Conservation (phyloP, 1,139 yeast species). For the Geotrichum bryndzae region DNA sequence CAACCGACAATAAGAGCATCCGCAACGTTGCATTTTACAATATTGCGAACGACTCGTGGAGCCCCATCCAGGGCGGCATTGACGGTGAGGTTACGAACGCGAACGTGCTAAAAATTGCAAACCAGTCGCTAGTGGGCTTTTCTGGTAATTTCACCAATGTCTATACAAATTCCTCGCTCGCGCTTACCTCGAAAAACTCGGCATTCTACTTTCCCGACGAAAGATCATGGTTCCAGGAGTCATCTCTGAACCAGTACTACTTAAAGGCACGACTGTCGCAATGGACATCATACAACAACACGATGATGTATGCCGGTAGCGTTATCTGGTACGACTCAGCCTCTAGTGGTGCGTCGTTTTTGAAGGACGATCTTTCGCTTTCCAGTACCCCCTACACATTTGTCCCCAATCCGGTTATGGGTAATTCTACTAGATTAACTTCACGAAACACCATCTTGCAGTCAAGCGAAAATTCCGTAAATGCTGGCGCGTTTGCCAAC, state of each 20-base stretch:
- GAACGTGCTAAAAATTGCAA: constrained; percentile 26
- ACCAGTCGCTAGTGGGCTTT: constrained; percentile 37
- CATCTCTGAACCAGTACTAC: constrained; percentile 18
- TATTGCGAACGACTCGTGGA: constrained; percentile 24
- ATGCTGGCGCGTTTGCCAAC: constrained; percentile 43
- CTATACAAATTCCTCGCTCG: constrained; percentile 14
- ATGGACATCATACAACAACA: constrained; percentile 14
- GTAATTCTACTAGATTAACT: background rate
- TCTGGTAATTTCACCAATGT: constrained; percentile 29
- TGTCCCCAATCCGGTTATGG: constrained; percentile 27
- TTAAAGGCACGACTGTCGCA: constrained; percentile 24
- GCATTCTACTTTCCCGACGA: constrained; percentile 29
- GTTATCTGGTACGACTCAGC: constrained; percentile 22
- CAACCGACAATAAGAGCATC: constrained; percentile 17
- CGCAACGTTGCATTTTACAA: constrained; percentile 28
- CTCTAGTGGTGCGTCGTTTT: constrained; percentile 28
- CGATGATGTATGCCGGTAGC: constrained; percentile 24
- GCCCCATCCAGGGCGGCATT: constrained; percentile 26
- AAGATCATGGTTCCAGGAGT: constrained; percentile 26
- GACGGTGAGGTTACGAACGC: constrained; percentile 28
- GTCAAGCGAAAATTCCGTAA: constrained; percentile 23
- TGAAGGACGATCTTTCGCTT: constrained; percentile 24
- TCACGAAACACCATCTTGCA: constrained; percentile 16
- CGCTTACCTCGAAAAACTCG: constrained; percentile 19
- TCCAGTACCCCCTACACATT: constrained; percentile 33